These are phyloP conservation scores for Bryoglossum gracile DNA, from an alignment of 495 filamentous ascomycete genomes.

Conservation along the genomic window DNA sequence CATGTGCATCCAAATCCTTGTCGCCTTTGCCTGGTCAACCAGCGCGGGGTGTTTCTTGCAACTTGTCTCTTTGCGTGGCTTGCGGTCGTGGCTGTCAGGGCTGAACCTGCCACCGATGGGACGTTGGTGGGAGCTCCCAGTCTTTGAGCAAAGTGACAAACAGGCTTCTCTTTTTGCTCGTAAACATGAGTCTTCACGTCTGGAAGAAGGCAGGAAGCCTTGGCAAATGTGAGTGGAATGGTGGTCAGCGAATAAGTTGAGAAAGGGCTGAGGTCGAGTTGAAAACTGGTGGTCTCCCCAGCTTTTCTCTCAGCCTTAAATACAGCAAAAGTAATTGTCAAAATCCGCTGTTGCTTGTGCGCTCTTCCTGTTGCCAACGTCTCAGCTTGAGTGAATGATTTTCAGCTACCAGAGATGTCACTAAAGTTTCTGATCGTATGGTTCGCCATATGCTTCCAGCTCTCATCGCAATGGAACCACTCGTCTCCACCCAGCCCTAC, in stretches of 20 bases:
- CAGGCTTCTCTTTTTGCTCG: background rate
- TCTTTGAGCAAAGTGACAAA: background rate
- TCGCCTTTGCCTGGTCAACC: no score
- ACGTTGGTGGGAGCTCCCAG: background rate
- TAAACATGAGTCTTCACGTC: background rate
- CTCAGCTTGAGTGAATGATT: background rate
- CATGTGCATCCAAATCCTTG: no score
- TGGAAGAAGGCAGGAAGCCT: background rate
- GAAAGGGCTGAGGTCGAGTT: background rate
- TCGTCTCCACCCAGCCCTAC: background rate
- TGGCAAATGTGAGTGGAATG: background rate
- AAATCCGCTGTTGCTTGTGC: background rate
- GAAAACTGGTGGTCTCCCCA: background rate
- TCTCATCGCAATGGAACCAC: background rate
- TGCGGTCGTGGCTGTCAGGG: slow-evolving; percentile 2
- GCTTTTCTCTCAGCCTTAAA: background rate
- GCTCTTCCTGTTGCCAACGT: background rate
- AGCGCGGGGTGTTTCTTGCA: no score
- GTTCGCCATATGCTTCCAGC: background rate
- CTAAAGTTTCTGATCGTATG: background rate
- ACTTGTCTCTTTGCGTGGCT: slow-evolving; percentile 3
- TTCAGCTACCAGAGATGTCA: background rate
- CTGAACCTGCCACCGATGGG: background rate
- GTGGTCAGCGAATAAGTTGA: background rate
- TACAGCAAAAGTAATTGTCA: background rate